Conservation (phyloP, 148 eudicot genomes). For the Rheum nobile region DNA sequence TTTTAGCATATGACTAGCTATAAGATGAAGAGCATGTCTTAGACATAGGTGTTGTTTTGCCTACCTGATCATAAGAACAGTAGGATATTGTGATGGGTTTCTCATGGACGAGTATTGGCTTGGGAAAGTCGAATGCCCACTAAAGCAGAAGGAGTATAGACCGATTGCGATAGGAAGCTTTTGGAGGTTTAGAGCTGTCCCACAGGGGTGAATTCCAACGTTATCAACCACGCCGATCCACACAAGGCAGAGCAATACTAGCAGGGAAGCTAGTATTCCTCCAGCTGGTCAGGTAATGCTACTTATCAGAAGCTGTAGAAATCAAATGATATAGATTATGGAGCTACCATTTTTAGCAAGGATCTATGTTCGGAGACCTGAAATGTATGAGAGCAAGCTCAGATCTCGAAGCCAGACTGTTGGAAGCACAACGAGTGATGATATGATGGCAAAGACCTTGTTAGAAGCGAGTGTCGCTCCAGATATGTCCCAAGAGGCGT, state of each 20-base stretch:
- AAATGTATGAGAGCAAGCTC: slow-evolving; percentile 7
- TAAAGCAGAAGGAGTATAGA: slow-evolving; percentile 1
- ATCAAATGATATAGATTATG: not conserved
- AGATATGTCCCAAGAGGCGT: not conserved
- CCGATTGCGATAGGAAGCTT: slow-evolving; percentile 9
- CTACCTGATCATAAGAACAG: slow-evolving; percentile 5
- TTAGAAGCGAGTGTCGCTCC: not conserved
- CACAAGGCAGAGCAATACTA: not conserved
- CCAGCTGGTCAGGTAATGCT: slow-evolving; percentile 1
- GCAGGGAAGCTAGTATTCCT: not conserved
- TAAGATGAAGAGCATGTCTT: not conserved
- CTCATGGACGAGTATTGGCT: slow-evolving; percentile 6
- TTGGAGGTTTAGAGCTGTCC: not conserved
- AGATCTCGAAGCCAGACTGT: slow-evolving; percentile 9
- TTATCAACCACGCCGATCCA: slow-evolving; percentile 6
- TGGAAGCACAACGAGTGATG: slow-evolving; percentile 5
- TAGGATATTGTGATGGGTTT: slow-evolving; percentile 9
- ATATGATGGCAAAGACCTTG: slow-evolving; percentile 5
- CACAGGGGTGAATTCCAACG: not conserved
- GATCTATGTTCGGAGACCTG: not conserved
- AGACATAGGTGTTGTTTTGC: not conserved
- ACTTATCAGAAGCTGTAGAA: not conserved
- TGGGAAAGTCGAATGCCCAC: slow-evolving; percentile 10
- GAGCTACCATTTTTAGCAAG: not conserved
- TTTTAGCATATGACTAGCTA: not conserved